Conservation (phyloP, 192 early-diverging fungal genomes). For the Endogone sp. region DNA sequence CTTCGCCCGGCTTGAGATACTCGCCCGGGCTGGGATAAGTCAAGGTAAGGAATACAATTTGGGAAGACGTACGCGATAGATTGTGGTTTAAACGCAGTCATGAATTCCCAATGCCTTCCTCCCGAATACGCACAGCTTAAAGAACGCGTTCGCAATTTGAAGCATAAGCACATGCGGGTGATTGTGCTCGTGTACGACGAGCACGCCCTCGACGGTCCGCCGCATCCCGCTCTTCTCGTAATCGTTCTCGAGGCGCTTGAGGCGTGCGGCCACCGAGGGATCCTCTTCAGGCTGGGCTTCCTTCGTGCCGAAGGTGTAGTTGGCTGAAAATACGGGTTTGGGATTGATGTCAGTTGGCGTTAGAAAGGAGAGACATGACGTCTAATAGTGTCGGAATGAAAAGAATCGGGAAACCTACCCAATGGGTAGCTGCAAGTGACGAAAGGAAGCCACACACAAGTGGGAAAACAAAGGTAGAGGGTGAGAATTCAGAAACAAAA, state of each 20-base stretch:
- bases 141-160: conserved; percentile 69
- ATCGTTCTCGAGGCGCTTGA: conserved; percentile 57
- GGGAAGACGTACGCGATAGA: not conserved
- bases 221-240: conserved; percentile 64
- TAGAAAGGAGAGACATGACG: not conserved
- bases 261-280: conserved; percentile 49
- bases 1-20: conserved; percentile 66
- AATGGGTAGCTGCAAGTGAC: not conserved
- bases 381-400: too few species aligned
- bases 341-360: too few species aligned
- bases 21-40: conserved; percentile 57
- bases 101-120: not conserved
- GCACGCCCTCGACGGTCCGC: conserved; percentile 64
- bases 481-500: too few species aligned
- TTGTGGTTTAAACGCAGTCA: not conserved
- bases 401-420: not conserved
- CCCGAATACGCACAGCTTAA: conserved; percentile 58
- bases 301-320: conserved; percentile 72
- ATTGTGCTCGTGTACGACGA: conserved; percentile 75
- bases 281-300: conserved; percentile 71
- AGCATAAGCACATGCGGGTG: conserved; percentile 80
- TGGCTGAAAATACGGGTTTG: too few species aligned
- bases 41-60: not conserved
- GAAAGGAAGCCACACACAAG: not conserved
- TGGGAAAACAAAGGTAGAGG: not conserved